Conservation (phyloP, 2,329 filamentous ascomycete species). For the Penicillium freii region DNA sequence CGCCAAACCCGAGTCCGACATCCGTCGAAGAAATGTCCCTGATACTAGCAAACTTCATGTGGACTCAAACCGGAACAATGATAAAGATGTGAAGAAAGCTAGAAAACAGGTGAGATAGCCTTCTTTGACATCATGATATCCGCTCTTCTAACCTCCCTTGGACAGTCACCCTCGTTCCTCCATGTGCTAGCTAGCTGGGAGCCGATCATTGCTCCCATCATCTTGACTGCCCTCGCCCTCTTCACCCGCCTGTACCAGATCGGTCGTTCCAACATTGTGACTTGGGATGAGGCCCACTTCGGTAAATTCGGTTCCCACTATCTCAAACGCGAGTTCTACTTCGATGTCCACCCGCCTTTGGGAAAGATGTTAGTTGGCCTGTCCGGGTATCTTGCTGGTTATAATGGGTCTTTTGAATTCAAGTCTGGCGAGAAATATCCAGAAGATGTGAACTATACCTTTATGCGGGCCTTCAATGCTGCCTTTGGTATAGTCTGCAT, state of each 20-base stretch:
- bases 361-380: conserved; percentile 98
- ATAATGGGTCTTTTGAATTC: conserved; percentile 99
- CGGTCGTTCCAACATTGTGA: conserved; percentile 67
- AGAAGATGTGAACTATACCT: conserved; percentile 90
- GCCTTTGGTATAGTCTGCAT: conserved; percentile 90
- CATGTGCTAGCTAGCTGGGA: conserved; percentile 57
- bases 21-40: conserved; percentile 45
- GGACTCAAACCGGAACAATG: conserved; percentile 18
- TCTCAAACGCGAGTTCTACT: conserved; percentile 99
- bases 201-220: conserved; percentile 60
- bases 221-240: conserved; percentile 62
- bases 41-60: conserved; percentile 31
- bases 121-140: not conserved
- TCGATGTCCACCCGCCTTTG: conserved; percentile 91
- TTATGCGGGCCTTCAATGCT: conserved; percentile 97
- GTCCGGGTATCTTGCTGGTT: conserved; percentile 92
- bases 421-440: conserved; percentile 97
- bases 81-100: conserved; percentile 37
- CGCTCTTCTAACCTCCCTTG: conserved; percentile 6
- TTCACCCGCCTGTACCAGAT: conserved; percentile 69
- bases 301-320: conserved; percentile 97
- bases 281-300: conserved; percentile 71
- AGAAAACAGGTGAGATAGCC: conserved; percentile 35
- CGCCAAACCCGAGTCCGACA: conserved; percentile 34
- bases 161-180: conserved; percentile 37